Evolutionary conservation across 495 filamentous ascomycete genomes (phyloP).

Genomic region (Staphylotrichum tortipilum): DNA sequence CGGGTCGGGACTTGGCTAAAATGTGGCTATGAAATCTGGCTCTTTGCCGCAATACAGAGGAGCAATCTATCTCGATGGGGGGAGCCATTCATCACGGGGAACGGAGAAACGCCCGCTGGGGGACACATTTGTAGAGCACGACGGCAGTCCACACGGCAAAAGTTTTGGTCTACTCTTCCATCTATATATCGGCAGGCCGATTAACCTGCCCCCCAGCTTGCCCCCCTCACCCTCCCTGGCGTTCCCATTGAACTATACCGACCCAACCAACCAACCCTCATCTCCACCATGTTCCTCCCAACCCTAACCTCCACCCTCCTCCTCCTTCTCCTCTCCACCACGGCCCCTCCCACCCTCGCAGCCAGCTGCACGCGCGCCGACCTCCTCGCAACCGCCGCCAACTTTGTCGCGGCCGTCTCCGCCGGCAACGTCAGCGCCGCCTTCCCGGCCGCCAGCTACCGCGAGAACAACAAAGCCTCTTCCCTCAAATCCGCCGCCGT

Average conservation of each 20-base stretch:
- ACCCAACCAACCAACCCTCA: no score
- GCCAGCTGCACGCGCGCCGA: constrained; percentile 31
- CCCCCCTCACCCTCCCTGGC: no score
- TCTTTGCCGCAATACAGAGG: neutral
- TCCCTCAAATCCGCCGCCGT: constrained; percentile 25
- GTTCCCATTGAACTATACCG: no score
- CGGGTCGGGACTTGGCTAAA: neutral
- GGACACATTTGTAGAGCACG: neutral
- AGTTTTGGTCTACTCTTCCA: neutral
- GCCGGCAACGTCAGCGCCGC: constrained; percentile 18
- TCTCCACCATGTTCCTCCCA: neutral
- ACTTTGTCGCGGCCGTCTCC: constrained; percentile 29
- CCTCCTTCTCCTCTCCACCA: neutral
- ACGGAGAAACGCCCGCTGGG: no score
- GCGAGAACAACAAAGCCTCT: constrained; percentile 33
- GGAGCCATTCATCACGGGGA: neutral
- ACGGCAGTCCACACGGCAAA: neutral
- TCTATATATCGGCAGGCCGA: no score
- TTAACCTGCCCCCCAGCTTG: no score
- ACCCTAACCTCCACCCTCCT: neutral
- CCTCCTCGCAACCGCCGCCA: constrained; percentile 29
- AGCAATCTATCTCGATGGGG: neutral
- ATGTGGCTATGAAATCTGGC: neutral
- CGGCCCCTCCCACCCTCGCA: neutral
- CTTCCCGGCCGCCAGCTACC: constrained; percentile 30